phyloP scores from a whole-genome alignment of 176 grass and related monocot species.

The Phyllostachys edulis region DNA sequence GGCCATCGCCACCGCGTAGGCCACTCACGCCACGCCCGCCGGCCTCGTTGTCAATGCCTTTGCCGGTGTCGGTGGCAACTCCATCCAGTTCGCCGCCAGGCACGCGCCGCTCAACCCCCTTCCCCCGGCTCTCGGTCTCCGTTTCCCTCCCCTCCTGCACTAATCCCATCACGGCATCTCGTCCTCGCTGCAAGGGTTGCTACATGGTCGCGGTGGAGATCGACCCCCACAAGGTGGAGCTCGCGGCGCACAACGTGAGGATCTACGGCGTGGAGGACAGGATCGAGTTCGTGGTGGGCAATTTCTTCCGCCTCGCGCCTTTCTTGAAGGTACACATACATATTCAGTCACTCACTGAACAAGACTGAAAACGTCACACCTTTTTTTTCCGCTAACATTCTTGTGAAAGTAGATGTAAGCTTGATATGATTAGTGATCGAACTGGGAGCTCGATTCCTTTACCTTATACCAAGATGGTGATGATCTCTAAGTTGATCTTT shows the following conservation, averaged over 20 bases:
- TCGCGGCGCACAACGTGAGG: conserved; percentile 54
- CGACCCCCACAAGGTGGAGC: conserved; percentile 52
- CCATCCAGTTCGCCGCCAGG: conserved; percentile 75
- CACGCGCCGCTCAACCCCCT: neutral
- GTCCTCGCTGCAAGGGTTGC: conserved; percentile 51
- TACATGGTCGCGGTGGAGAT: conserved; percentile 65
- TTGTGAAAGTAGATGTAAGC: neutral
- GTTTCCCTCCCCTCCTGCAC: neutral
- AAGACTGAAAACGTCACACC: neutral
- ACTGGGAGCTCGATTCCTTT: neutral
- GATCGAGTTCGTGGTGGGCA: conserved; percentile 64
- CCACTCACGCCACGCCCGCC: too few relatives aligned
- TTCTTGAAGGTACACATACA: conserved; percentile 37
- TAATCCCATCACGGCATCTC: neutral
- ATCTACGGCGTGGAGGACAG: conserved; percentile 66
- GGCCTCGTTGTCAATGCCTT: conserved; percentile 62
- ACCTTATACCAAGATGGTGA: too few relatives aligned
- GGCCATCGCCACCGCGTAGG: conserved; percentile 54
- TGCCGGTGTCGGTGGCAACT: conserved; percentile 63
- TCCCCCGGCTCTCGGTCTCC: neutral
- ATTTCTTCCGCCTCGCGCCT: conserved; percentile 61
- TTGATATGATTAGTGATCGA: neutral
- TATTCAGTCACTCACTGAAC: neutral
- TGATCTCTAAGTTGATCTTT: too few relatives aligned
- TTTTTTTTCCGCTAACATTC: neutral